Conservation (phyloP, 345 rosid species). For the Euphorbia pulcherrima region DNA sequence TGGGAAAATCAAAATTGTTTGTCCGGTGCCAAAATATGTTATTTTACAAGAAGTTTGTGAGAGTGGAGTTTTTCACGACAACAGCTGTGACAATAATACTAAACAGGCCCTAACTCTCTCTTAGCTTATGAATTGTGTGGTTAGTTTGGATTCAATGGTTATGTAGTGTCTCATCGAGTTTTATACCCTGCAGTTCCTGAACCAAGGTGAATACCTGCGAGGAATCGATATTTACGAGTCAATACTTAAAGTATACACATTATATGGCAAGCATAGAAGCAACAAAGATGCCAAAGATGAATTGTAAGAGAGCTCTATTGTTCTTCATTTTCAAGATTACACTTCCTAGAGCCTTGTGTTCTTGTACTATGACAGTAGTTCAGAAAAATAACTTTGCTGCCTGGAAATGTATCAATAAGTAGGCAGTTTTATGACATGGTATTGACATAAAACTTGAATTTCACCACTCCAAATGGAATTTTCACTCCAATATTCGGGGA, state of each 20-base stretch:
- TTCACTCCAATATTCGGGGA: neutral
- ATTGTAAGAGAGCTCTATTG: constrained; percentile 34
- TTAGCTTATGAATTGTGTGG: neutral
- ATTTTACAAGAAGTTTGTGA: no score
- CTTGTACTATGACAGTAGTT: constrained; percentile 5
- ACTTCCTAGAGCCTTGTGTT: neutral
- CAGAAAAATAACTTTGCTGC: no score
- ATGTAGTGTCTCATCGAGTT: neutral
- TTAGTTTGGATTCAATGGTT: neutral
- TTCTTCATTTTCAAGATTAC: neutral
- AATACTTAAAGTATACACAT: constrained; percentile 60
- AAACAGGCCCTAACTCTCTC: no score
- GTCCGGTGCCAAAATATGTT: no score
- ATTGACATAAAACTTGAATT: neutral
- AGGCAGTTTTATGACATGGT: neutral
- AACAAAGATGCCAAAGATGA: constrained; percentile 54
- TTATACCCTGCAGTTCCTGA: constrained; percentile 54
- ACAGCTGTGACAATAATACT: no score
- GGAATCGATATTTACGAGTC: constrained; percentile 72
- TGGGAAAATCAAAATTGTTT: no score
- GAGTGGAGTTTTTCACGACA: no score
- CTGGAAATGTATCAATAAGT: neutral
- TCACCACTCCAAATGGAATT: neutral
- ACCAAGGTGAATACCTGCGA: constrained; percentile 74
- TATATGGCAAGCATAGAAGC: constrained; percentile 32